These are phyloP conservation scores for Cryptococcus jaspeensis DNA, from an alignment of 1,284 basidiomycete genomes.

Conservation along the genomic window DNA sequence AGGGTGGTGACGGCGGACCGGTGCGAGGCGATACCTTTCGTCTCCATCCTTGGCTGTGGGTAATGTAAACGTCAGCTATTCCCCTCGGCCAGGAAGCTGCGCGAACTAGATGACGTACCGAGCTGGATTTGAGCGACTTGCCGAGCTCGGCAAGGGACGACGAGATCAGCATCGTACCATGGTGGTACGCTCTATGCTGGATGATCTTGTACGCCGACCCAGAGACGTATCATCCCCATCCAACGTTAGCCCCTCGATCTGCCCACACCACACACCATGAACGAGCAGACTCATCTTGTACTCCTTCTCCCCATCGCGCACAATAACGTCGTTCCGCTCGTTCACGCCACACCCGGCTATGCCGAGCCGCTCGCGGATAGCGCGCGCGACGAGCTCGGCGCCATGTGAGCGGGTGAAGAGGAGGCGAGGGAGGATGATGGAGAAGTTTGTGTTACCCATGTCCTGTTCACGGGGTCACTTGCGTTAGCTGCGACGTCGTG, in stretches of 20 bases:
- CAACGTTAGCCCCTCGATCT: background rate
- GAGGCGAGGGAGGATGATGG: slow-evolving; percentile 79
- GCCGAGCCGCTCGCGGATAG: slow-evolving; percentile 67
- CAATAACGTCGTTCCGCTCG: slow-evolving; percentile 85
- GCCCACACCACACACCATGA: background rate
- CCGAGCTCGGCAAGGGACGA: slow-evolving; percentile 71
- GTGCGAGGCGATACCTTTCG: slow-evolving; percentile 85
- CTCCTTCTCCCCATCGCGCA: slow-evolving; percentile 55
- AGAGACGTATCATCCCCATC: slow-evolving; percentile 65
- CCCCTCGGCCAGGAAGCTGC: too few relatives aligned
- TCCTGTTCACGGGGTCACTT: slow-evolving; percentile 61
- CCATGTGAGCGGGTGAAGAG: slow-evolving; percentile 80
- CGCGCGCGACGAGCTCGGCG: slow-evolving; percentile 72
- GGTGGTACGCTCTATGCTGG: slow-evolving; percentile 88
- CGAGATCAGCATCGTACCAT: slow-evolving; percentile 98
- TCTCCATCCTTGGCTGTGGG: slow-evolving; percentile 68
- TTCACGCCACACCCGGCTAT: slow-evolving; percentile 72
- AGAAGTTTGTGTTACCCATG: slow-evolving; percentile 95
- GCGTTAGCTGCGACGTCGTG: background rate
- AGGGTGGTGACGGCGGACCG: slow-evolving; percentile 90
- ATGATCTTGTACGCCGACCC: slow-evolving; percentile 98
- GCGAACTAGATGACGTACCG: slow-evolving; percentile 56
- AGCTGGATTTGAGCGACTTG: slow-evolving; percentile 66
- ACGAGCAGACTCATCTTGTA: slow-evolving; percentile 73
- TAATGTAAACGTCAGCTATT: background rate